Evolutionary conservation across 306 rosid species (phyloP).

Genomic region (Fragaria nilgerrensis): DNA sequence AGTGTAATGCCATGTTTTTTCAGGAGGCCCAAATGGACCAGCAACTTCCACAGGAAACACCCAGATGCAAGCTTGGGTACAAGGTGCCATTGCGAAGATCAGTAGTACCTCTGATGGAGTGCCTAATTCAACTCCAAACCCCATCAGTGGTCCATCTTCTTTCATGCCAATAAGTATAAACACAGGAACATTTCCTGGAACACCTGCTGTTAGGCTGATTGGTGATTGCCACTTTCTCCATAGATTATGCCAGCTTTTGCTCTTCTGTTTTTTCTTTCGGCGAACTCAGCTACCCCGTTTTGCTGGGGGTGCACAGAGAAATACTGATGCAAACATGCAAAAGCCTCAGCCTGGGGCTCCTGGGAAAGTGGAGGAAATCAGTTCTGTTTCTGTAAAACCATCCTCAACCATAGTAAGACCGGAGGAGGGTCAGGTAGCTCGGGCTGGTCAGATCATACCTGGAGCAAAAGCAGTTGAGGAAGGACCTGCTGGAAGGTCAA

Average conservation of each 20-base stretch:
- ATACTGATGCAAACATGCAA: slow-evolving; percentile 64
- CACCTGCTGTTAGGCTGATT: slow-evolving; percentile 97
- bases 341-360: slow-evolving; percentile 63
- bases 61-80: slow-evolving; percentile 97
- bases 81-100: slow-evolving; percentile 96
- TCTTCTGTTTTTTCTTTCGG: slow-evolving; percentile 96
- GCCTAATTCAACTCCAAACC: slow-evolving; percentile 77
- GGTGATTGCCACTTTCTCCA: slow-evolving; percentile 99
- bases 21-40: slow-evolving; percentile 81
- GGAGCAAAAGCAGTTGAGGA: slow-evolving; percentile 83
- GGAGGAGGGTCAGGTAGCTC: slow-evolving; percentile 70
- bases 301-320: slow-evolving; percentile 65
- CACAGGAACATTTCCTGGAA: slow-evolving; percentile 99
- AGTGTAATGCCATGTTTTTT: slow-evolving; percentile 19
- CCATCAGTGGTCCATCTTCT: slow-evolving; percentile 86
- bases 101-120: slow-evolving; percentile 83
- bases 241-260: slow-evolving; percentile 90
- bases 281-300: slow-evolving; percentile 80
- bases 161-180: slow-evolving; percentile 97
- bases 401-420: slow-evolving; percentile 52
- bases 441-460: slow-evolving; percentile 56
- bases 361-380: slow-evolving; percentile 75
- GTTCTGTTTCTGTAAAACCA: slow-evolving; percentile 52
- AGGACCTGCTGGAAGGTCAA: slow-evolving; percentile 64
- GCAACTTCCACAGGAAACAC: slow-evolving; percentile 77